Evolutionary conservation across 176 grass and related monocot species (phyloP), one percentile per base, ranked within the genome.

Genomic region (Rhynchospora breviuscula): DNA sequence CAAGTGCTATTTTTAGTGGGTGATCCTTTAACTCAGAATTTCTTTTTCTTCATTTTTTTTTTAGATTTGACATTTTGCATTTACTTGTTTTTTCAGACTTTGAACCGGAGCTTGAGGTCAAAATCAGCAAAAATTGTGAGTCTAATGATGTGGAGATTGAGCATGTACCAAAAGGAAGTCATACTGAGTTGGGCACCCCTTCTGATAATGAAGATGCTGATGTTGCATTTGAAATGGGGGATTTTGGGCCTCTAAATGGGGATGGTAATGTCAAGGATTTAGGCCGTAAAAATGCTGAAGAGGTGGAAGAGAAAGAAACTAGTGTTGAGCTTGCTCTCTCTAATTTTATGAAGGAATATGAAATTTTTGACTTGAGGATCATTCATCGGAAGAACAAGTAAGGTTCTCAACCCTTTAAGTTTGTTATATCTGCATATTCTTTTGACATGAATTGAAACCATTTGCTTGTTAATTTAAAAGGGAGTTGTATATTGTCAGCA

Each of bases 331-430:
- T 90, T 78, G 63, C 85, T 75, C 63, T 99, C 64, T 86, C 74
- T 58, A 81, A 95, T 89, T 93, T 91, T 85, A 65, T 57, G 10
- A 84, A 31, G 82, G 92, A 99, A 90, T 95, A 95, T 43, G 96
- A 99, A 85, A 81, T 89, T 87, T 99, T 99, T 91, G 88, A 99
- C 82, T 78, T 99, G 89, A 93, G 96, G 91, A 93, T 99, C 85
- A 87, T 99, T 85, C 96, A 99, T 89, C 93, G 93, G 67, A 99
- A 92, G 85, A 99, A 99, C 89, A 99, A 93, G 96, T 99, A 59
- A 45, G 59, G 60, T 52, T 78, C 26, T 47, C 63, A 19, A 81
- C 8, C 25, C 51, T 45, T 71, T 63, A 33, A 21, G 14, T 48
- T 31, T 61, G 19, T 56, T 79, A 33, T n/a, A 52, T 84, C 17